These are phyloP conservation scores for Rusavskia elegans DNA, from an alignment of 495 filamentous ascomycete genomes.

Conservation along the genomic window DNA sequence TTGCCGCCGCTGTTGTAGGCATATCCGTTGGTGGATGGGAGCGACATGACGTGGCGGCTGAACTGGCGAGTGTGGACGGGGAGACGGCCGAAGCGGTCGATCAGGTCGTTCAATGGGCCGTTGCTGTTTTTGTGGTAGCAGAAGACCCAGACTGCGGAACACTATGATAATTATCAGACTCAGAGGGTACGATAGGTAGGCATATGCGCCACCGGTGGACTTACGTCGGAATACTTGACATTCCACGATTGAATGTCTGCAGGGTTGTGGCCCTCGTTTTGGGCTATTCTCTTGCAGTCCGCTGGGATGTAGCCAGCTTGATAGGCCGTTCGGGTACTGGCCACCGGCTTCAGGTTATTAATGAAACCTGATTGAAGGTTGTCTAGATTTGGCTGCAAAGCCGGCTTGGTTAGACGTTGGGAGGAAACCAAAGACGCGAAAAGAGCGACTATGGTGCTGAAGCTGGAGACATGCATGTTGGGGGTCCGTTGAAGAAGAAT, in stretches of 20 bases:
- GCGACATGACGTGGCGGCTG: not conserved
- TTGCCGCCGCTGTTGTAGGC: slow-evolving; percentile 8
- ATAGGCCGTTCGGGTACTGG: not conserved
- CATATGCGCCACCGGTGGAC: no score
- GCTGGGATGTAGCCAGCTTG: not conserved
- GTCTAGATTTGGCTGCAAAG: not conserved
- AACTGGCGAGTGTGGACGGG: not conserved
- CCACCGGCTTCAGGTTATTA: not conserved
- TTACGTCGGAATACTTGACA: not conserved
- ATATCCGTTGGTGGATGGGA: slow-evolving; percentile 31
- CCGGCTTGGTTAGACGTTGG: not conserved
- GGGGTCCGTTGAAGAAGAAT: no score
- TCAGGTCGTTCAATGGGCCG: not conserved
- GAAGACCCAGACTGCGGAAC: not conserved
- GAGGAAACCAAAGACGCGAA: not conserved
- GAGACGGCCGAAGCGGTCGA: not conserved
- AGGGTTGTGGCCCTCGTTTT: not conserved
- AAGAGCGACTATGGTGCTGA: not conserved
- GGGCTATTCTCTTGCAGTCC: not conserved
- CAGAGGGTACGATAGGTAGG: not conserved
- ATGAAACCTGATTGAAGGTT: not conserved
- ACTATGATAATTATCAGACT: not conserved
- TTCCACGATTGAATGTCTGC: not conserved
- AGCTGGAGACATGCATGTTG: no score
- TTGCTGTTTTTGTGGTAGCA: slow-evolving; percentile 1